Base-by-base conservation (phyloP, 2,329 filamentous ascomycete genomes). In the Diaporthe sp. region DNA sequence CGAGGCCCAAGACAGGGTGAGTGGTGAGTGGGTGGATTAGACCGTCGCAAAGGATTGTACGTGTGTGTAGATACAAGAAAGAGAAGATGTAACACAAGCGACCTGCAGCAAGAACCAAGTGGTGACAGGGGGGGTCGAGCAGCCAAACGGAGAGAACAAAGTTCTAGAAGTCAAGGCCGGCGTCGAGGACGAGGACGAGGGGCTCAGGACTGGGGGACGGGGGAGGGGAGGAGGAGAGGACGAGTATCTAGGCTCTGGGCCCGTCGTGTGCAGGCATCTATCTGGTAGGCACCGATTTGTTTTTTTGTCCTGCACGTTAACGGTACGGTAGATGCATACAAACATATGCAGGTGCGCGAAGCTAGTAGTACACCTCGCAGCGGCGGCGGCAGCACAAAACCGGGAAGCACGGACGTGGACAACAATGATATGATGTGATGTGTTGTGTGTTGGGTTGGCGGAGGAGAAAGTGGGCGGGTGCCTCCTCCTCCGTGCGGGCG, bases 351-450 rank as follows among this genome's bases (percentile, higher is more conserved):
- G 44, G 62, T 53, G 44, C 19, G 62, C 28, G 62, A 19, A 67
- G 62, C 28, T 42, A 39, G 42, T 22, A 39, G 57, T 10, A 5
- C 13, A 37, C 62, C 44, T 51, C 31, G 42, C 39, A 57, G 46
- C 39, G 53, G 31, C 39, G 31, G 65, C 72, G 57, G 46, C 31
- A 67, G 34, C 17, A 72, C 65, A 58, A 25, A n/a, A 46, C 57
- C 34, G 57, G 61, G 58, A 44, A 68, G 42, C 51, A 51, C 59
- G 59, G 51, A 49, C 65, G 65, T 25, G 49, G 65, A 53, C 65
- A 69, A 55, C 71, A 68, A 74, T 70, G 74, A 74, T 76, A 51
- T 73, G 74, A 74, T 74, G 74, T 72, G 67, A 55, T 62, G 68
- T 74, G 49, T 69, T 55, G 65, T 55, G 46, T 69, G 46, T 69